phyloP scores from a whole-genome alignment of 2,329 filamentous ascomycete species.

The Pseudogymnoascus sp. region DNA sequence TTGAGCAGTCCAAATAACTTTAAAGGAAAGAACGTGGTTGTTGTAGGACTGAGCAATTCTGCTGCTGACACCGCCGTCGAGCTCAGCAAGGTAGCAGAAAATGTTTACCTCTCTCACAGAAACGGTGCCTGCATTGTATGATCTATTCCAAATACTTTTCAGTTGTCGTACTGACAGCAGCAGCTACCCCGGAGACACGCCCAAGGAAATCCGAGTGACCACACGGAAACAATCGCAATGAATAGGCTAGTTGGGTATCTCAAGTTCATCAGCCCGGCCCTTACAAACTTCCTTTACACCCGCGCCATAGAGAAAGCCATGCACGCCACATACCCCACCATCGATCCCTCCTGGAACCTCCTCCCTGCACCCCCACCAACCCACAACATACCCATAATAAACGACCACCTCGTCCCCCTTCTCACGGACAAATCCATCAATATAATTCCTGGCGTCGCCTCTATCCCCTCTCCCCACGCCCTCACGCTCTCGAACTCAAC shows the following conservation, averaged over 20 bases:
- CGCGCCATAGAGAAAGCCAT: constrained; percentile 28
- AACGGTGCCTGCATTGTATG: constrained; percentile 32
- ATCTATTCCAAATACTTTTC: neutral
- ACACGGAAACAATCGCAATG: neutral
- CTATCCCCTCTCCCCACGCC: constrained; percentile 16
- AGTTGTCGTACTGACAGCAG: neutral
- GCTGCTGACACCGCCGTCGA: constrained; percentile 30
- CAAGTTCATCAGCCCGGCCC: neutral
- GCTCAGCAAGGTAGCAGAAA: constrained; percentile 29
- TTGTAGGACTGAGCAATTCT: constrained; percentile 37
- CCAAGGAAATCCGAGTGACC: neutral
- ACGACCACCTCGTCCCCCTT: constrained; percentile 23
- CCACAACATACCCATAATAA: constrained; percentile 21
- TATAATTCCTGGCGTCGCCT: constrained; percentile 24
- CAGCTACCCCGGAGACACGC: constrained; percentile 22
- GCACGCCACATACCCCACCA: constrained; percentile 23
- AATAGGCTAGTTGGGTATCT: neutral
- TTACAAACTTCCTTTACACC: neutral
- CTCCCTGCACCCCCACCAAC: constrained; percentile 24
- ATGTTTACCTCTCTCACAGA: constrained; percentile 36
- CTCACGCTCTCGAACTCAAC: constrained; percentile 28
- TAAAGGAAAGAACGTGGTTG: constrained; percentile 34
- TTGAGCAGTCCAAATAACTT: constrained; percentile 28
- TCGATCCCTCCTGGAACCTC: constrained; percentile 28
- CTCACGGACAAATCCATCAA: constrained; percentile 24